Base-by-base conservation (phyloP, 331 rosid genomes). In the Cydonia oblonga region DNA sequence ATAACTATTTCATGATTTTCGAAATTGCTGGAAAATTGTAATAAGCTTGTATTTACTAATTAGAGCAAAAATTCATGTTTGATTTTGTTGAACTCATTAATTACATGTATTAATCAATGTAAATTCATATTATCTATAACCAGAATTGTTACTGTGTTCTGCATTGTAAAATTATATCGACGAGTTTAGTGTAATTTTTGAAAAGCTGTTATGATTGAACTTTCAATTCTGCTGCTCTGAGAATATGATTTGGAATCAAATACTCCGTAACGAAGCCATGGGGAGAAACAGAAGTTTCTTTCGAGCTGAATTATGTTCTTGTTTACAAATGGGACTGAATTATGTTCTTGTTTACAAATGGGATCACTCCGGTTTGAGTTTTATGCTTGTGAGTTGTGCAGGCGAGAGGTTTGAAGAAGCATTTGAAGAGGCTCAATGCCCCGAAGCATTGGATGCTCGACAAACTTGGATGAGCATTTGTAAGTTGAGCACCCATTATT, bases 371-470 rank as follows among this genome's bases (percentile, higher is more conserved):
- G 38, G 46, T n/a, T 54, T 68, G 42, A 69, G 29, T 3, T 57
- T 44, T 26, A 9, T 22, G 32, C 32, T 54, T 23, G 22, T 42
- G 70, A 7, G 11, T 49, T 7, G 15, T 38, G 66, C 77, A 79
- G 83, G 83, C 79, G 14, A 79, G 76, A 69, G 83, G 83, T 1
- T 73, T 79, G 83, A 74, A 79, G 79, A 74, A 79, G 79, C 82
- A 74, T 74, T 63, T 79, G 79, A 79, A 79, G 82, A 61, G 82
- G 82, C 83, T 79, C 71, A 79, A 74, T 68, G 76, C 83, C 53
- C 83, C 79, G 8, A 74, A 74, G 79, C 83, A 79, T 69, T 79
- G 83, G 79, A 79, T 79, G 83, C 79, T 79, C 51, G 83, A 79
- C 68, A 74, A 79, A 30, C 83, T 79, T 38, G 83, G 83, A 2